Evolutionary conservation across 225 moss, liverwort and hornwort species (phyloP).

Genomic region (Neckera pumila): DNA sequence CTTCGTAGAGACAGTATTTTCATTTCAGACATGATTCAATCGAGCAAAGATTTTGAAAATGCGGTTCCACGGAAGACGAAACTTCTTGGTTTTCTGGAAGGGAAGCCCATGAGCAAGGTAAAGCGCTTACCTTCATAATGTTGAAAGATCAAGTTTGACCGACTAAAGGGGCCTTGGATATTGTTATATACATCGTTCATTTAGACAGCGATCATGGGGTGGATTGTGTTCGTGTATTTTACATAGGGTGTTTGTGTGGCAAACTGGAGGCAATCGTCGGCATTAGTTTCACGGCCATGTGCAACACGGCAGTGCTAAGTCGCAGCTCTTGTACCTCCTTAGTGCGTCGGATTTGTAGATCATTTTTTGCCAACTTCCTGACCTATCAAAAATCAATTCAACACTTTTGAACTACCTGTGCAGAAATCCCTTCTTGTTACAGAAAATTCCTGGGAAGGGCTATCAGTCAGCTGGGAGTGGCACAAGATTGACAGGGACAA

Average conservation of each 20-base stretch:
- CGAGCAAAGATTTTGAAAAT: not conserved
- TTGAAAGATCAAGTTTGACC: not conserved
- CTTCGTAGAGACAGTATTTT: not conserved
- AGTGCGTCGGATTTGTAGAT: not conserved
- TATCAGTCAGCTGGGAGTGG: not conserved
- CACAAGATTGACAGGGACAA: not conserved
- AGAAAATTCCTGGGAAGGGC: not conserved
- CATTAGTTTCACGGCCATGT: not conserved
- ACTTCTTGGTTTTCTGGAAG: not conserved
- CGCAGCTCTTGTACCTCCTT: not conserved
- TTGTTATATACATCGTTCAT: not conserved
- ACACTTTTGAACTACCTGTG: not conserved
- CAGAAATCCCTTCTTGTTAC: not conserved
- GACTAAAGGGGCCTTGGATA: not conserved
- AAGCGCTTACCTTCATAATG: not conserved
- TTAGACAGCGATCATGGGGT: not conserved
- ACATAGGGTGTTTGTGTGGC: not conserved
- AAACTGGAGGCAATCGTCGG: not conserved
- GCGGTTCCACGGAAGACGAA: not conserved
- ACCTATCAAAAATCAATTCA: not conserved
- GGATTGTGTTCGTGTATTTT: not conserved
- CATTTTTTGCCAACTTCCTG: not conserved
- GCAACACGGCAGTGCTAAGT: not conserved
- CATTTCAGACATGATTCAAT: not conserved
- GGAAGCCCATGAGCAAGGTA: constrained; percentile 7